Evolutionary conservation across 495 filamentous ascomycete genomes (phyloP).

Genomic region (Rostrohypoxylon terebratum): DNA sequence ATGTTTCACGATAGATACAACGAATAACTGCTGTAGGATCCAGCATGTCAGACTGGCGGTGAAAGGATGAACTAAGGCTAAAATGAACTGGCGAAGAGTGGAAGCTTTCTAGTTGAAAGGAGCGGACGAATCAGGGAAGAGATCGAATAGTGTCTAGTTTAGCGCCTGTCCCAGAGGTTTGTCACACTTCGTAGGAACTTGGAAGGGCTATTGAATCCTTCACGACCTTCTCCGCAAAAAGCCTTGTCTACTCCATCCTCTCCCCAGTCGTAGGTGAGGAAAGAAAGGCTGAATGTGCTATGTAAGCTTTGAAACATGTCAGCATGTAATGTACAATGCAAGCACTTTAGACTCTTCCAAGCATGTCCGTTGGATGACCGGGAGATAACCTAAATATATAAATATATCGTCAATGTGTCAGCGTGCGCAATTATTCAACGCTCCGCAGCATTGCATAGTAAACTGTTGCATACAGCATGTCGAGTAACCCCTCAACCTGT

Average conservation of each 20-base stretch:
- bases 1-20: slow-evolving; percentile 14
- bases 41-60: slow-evolving; percentile 39
- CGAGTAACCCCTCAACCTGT: slow-evolving; percentile 35
- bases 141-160: slow-evolving; percentile 19
- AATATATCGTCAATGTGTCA: slow-evolving; percentile 20
- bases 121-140: slow-evolving; percentile 25
- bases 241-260: slow-evolving; percentile 17
- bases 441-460: slow-evolving; percentile 12
- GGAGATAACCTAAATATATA: slow-evolving; percentile 33
- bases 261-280: neutral
- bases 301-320: slow-evolving; percentile 30
- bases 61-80: slow-evolving; percentile 17
- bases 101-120: neutral
- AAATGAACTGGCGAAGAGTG: slow-evolving; percentile 8
- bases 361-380: slow-evolving; percentile 34
- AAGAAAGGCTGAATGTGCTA: neutral
- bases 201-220: slow-evolving; percentile 17
- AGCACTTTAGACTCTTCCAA: slow-evolving; percentile 30
- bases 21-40: slow-evolving; percentile 32
- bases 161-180: slow-evolving; percentile 18
- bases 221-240: slow-evolving; percentile 19
- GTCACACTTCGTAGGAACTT: slow-evolving; percentile 6
- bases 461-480: slow-evolving; percentile 27
- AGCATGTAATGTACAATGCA: slow-evolving; percentile 17
- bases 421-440: neutral